Base-by-base conservation (phyloP, 257 asterid species). In the Solanum tarapatanum region DNA sequence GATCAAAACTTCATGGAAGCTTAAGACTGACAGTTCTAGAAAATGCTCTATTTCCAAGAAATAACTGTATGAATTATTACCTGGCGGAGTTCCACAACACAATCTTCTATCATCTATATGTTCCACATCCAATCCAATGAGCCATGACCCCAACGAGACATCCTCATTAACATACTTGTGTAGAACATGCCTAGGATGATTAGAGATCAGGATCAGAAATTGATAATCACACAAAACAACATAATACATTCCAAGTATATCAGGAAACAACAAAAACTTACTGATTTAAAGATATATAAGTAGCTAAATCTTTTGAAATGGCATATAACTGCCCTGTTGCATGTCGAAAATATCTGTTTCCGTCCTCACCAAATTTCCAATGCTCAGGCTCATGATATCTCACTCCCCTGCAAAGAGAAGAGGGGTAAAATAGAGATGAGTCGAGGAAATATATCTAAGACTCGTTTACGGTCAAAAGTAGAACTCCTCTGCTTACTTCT, bases 11-110 rank as follows among this genome's bases (percentile, higher is more conserved):
- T 62, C 48, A 84, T 3, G 4, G 37, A 37, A 64, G 19, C 21
- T 32, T 28, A 37, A 83, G 28, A n/a, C 55, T 19, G 37, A 33
- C 37, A 43, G 14, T 33, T 60, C 30, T 14, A 8, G 28, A 64
- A 35, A 64, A 14, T 26, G 24, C n/a, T 62, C 24, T n/a, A 84
- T 8, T 36, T 33, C 37, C 23, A 45, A 87, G 77, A 55, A 69
- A 84, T 83, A 68, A 0, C 0, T 16, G 64, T 60, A 69, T 24
- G 35, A 45, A 84, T 86, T 68, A 43, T 89, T 94, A 96, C 98
- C 98, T 87, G 98, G 99, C 74, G 97, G 99, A 82, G 99, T 95
- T 91, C 99, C 99, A 70, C 99, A 95, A 86, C 98, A 96, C 90
- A 96, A 89, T 91, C 98, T 89, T 37, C 99, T 89, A 88, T 96